Percentiles rank a stretch among this genome's conserved stretches.
Conservation (phyloP, 768 basidiomycete genomes). For the Paxillus involutus region DNA sequence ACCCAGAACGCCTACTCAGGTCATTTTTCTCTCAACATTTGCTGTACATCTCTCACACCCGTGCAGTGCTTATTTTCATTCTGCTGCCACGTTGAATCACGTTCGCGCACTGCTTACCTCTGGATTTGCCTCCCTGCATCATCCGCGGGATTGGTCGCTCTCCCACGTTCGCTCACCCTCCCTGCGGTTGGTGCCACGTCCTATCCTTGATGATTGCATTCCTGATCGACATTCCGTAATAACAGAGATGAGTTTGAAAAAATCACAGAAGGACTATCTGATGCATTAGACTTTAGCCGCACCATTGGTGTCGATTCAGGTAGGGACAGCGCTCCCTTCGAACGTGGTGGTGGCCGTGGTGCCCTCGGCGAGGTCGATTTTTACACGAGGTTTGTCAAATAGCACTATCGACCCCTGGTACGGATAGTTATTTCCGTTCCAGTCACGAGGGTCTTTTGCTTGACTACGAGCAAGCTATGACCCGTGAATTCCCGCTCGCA, state of each 20-base stretch:
- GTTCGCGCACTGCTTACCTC: slow-evolving; percentile 86
- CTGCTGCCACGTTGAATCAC: slow-evolving; percentile 90
- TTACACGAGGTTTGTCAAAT: slow-evolving; percentile 71
- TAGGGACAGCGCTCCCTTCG: slow-evolving; percentile 49
- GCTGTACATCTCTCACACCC: slow-evolving; percentile 4
- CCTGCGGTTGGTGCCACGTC: slow-evolving; percentile 50
- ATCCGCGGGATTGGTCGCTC: slow-evolving; percentile 91
- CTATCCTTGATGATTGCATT: background rate
- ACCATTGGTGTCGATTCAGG: slow-evolving; percentile 78
- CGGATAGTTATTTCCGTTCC: background rate
- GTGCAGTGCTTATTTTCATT: slow-evolving; percentile 91
- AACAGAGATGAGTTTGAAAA: slow-evolving; percentile 77
- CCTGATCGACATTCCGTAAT: slow-evolving; percentile 13
- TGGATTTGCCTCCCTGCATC: slow-evolving; percentile 90
- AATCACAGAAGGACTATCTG: slow-evolving; percentile 80
- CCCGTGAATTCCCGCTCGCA: slow-evolving; percentile 59
- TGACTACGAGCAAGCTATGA: slow-evolving; percentile 89
- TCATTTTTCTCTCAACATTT: slow-evolving; percentile 26
- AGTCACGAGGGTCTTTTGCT: slow-evolving; percentile 95
- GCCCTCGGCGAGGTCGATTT: slow-evolving; percentile 88
- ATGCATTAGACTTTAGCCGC: slow-evolving; percentile 90
- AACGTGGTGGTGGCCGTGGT: slow-evolving; percentile 67
- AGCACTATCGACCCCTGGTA: background rate
- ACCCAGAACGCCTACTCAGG: slow-evolving; percentile 89
- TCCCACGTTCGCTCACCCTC: slow-evolving; percentile 85